Evolutionary conservation across 192 early-diverging fungal species (phyloP), one percentile per base, ranked within the genome.

Genomic region (Funneliformis mosseae): DNA sequence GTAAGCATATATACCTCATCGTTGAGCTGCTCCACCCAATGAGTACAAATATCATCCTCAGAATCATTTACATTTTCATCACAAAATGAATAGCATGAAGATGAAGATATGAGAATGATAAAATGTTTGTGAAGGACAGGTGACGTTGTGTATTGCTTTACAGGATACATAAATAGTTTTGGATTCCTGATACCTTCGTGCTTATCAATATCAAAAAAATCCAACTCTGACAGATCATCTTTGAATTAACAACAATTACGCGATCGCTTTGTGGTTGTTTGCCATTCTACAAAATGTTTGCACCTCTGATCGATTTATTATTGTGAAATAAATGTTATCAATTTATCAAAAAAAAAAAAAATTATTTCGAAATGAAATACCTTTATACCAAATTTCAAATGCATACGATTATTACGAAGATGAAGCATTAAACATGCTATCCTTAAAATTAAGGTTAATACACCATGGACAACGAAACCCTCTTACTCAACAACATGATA

Each of bases 391-490:
- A n/a, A n/a, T n/a, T n/a, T 78, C 28, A 78, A 27, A 50, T 78
- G 77, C n/a, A 78, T 23, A 38, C 68, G 77, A 23, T 64, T 68
- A 67, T 45, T 67, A 18, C 33, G 62, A 39, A 78, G 63, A 62
- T 78, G 77, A 64, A 27, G 12, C 38, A 67, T 39, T 33, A 78
- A n/a, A 45, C 59, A 41, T 5, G 12, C 61, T 68, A 14, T 78
- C 66, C 23, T 43, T 55, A 68, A 78, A 48, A 50, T n/a, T n/a
- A n/a, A 61, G 21, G 18, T 50, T 27, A 42, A 12, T 67, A 28
- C 77, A 78, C 77, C 77, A 78, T 33, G 77, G 77, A 50, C 77
- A 78, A 25, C 42, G 38, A 67, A 68, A 78, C 18, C 77, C 77
- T 78, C 12, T 64, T 18, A 48, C 25, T 78, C 77, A 12, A 43